Evolutionary conservation across 176 grass and related monocot species (phyloP), one percentile per base, ranked within the genome.

Genomic region (Chloris gayana): DNA sequence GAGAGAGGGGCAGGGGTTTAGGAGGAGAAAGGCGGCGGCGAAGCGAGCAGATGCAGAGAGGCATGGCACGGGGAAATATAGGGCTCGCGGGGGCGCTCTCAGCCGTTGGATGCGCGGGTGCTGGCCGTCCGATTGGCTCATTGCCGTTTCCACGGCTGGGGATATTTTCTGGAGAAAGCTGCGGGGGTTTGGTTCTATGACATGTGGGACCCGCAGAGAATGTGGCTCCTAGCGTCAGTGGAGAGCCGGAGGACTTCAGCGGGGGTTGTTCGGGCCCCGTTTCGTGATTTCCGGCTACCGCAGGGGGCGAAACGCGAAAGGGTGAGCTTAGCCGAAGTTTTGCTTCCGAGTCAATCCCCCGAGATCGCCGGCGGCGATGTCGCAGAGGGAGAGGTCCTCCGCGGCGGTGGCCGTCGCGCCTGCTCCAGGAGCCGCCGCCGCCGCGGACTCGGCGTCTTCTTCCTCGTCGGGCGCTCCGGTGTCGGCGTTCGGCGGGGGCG

Each of bases 371-470:
- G 64, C 57, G 58, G 59, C 10, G 61, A 53, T 27, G 87, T 54
- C 83, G 66, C 83, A 73, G 78, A 85, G 78, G 83, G 87, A 89
- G n/a, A 82, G 49, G 51, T 60, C 78, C 9, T 29, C 11, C 3
- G 24, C 27, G 15, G 45, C 56, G 54, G 82, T 17, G 2, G 35
- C 56, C 34, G 82, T 17, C 4, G 74, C 14, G 5, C 22, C 72
- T 1, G 7, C 67, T 0, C 2, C 45, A 18, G 42, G 12, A 29
- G 0, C 25, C 1, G 27, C 41, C 6, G 30, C 57, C 14, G 59
- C 19, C 1, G 58, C 18, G 41, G 75, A 34, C 0, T 24, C 39
- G 0, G 25, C 72, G 2, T 63, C 44, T 0, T 70, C 76, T 7
- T 79, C 71, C 0, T 82, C 91, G 35, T 47, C 61, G 13, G 59